These are phyloP conservation scores for Pleoardoris graminearum DNA, from an alignment of 2,329 filamentous ascomycete genomes.

Conservation along the genomic window DNA sequence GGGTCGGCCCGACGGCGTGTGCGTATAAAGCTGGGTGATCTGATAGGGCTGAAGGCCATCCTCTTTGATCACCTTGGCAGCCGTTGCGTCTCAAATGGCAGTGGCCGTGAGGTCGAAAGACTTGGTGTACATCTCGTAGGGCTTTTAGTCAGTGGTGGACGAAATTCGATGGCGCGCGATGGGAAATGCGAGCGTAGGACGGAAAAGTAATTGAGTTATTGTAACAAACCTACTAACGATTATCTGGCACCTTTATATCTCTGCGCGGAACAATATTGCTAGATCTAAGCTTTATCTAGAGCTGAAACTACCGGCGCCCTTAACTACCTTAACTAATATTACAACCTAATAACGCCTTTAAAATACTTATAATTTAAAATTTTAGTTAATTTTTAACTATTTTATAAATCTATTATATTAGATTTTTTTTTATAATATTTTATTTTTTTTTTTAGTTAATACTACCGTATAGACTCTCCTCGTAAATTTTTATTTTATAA, in stretches of 20 bases:
- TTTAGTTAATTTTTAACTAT: too few relatives aligned
- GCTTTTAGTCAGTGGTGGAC: background rate
- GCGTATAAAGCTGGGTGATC: conserved; percentile 11
- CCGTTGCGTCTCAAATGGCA: background rate
- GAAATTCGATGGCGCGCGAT: background rate
- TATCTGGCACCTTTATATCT: background rate
- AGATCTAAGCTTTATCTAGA: too few relatives aligned
- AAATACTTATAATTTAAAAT: too few relatives aligned
- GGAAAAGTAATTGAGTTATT: background rate
- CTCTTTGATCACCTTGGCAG: background rate
- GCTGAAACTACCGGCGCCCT: too few relatives aligned
- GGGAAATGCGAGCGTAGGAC: background rate
- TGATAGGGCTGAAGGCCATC: conserved; percentile 10
- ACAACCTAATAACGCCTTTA: too few relatives aligned
- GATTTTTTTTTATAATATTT: too few relatives aligned
- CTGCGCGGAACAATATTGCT: background rate
- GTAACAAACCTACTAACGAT: background rate
- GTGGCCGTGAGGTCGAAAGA: background rate
- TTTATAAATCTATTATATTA: too few relatives aligned
- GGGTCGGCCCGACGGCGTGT: conserved; percentile 16
- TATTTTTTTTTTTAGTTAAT: too few relatives aligned
- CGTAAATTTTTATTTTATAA: too few relatives aligned
- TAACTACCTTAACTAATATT: too few relatives aligned
- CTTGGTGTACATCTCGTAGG: background rate
- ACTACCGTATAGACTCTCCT: too few relatives aligned